Evolutionary conservation across 1,284 basidiomycete genomes (phyloP).

Genomic region (Ustilago loliicola): DNA sequence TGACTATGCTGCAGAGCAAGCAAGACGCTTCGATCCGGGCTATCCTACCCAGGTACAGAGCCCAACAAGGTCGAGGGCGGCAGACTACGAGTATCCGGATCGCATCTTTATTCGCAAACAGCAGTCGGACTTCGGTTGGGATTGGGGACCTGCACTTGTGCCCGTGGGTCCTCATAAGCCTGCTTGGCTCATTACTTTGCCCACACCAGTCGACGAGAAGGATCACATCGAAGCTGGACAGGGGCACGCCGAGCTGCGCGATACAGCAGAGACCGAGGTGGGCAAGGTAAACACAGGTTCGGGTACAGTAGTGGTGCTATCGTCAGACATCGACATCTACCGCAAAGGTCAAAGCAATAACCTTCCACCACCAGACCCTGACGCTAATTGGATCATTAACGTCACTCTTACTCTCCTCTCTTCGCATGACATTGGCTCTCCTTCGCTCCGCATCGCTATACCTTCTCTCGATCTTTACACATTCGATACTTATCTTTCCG

Average conservation of each 20-base stretch:
- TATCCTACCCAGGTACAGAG: slow-evolving; percentile 39
- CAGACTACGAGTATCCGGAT: slow-evolving; percentile 54
- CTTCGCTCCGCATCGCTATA: slow-evolving; percentile 31
- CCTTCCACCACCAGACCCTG: slow-evolving; percentile 50
- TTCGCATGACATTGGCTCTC: background rate
- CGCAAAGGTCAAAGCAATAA: slow-evolving; percentile 57
- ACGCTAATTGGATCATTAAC: slow-evolving; percentile 61
- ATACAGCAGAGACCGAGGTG: background rate
- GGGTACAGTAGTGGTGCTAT: slow-evolving; percentile 9
- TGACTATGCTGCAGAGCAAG: slow-evolving; percentile 33
- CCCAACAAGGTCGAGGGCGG: slow-evolving; percentile 10
- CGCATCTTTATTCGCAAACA: slow-evolving; percentile 62
- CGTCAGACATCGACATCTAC: slow-evolving; percentile 46
- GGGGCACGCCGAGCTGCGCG: background rate
- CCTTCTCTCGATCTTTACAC: slow-evolving; percentile 21
- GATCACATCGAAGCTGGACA: background rate
- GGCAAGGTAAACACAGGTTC: background rate
- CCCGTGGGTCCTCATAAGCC: slow-evolving; percentile 46
- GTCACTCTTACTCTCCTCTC: slow-evolving; percentile 55
- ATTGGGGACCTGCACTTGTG: slow-evolving; percentile 60
- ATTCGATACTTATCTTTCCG: slow-evolving; percentile 28
- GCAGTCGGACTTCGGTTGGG: slow-evolving; percentile 65
- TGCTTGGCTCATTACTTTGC: slow-evolving; percentile 46
- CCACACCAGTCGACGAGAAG: background rate
- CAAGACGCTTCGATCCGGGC: slow-evolving; percentile 16